A percentile compares a stretch with the other conserved stretches of the same genome.
phyloP scores from a whole-genome alignment of 768 basidiomycete species.

The Kwoniella mangroviensis region DNA sequence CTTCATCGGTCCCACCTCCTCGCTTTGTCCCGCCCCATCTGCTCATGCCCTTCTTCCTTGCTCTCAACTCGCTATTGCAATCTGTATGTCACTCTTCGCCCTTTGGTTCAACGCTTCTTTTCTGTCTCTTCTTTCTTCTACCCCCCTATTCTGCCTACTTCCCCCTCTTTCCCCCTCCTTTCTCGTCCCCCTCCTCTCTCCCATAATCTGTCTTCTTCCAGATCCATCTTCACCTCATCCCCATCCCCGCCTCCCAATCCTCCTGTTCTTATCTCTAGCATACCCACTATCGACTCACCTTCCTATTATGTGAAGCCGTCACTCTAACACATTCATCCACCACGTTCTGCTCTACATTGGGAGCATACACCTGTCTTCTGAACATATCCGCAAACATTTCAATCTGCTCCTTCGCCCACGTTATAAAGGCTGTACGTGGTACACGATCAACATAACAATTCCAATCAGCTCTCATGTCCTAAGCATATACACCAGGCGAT shows the following conservation, averaged over 20 bases:
- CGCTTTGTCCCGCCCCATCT: not conserved
- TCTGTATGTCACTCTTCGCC: too few species aligned
- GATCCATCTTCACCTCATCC: not conserved
- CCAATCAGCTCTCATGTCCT: not conserved
- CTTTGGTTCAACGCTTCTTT: not conserved
- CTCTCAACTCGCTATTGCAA: not conserved
- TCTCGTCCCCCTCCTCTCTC: too few species aligned
- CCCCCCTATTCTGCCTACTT: not conserved
- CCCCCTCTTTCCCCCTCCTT: not conserved
- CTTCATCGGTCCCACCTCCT: too few species aligned
- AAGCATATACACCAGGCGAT: not conserved
- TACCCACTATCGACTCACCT: slow-evolving; percentile 62
- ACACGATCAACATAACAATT: not conserved
- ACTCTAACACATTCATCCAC: slow-evolving; percentile 79
- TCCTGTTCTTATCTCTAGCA: not conserved
- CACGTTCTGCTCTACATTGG: slow-evolving; percentile 71
- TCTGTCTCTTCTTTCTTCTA: not conserved
- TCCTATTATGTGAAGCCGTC: slow-evolving; percentile 78
- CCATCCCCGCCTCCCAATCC: not conserved
- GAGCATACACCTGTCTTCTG: slow-evolving; percentile 85
- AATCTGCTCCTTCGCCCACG: slow-evolving; percentile 88
- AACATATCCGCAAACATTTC: slow-evolving; percentile 83
- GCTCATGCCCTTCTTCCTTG: not conserved
- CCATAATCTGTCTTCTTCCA: not conserved
- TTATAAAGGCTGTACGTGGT: slow-evolving; percentile 73